These are phyloP conservation scores for Geranium brycei DNA, from an alignment of 345 rosid species.

Conservation along the genomic window DNA sequence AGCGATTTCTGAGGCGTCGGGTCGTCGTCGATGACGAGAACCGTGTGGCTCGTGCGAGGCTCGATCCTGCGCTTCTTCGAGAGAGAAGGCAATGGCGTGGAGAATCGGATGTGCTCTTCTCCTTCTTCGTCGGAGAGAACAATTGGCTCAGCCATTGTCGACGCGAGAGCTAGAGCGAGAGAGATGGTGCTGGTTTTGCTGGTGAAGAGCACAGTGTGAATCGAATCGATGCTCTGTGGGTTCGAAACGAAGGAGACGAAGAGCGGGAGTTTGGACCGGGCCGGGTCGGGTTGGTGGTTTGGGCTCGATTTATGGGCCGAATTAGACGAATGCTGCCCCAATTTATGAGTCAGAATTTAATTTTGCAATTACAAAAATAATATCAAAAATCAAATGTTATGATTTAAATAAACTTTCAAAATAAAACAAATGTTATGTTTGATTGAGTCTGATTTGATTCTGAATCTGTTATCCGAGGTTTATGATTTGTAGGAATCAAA, in stretches of 20 bases:
- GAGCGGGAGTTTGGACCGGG: constrained; percentile 10
- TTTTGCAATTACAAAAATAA: no score
- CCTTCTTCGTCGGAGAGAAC: constrained; percentile 47
- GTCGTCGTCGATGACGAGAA: constrained; percentile 43
- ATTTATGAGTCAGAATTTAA: no score
- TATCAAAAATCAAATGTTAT: no score
- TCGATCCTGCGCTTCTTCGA: constrained; percentile 31
- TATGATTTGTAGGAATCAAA: no score
- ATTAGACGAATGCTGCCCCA: no score
- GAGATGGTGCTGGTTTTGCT: neutral
- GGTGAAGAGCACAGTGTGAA: no score
- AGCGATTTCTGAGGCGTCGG: constrained; percentile 40
- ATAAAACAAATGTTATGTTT: no score
- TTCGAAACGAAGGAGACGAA: neutral
- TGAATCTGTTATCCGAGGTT: no score
- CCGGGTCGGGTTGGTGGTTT: neutral
- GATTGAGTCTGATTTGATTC: no score
- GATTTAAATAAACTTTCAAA: no score
- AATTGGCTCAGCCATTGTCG: constrained; percentile 32
- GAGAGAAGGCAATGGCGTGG: constrained; percentile 22
- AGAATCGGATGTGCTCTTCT: constrained; percentile 17
- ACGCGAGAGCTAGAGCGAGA: constrained; percentile 2
- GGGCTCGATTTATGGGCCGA: neutral
- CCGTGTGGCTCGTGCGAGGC: constrained; percentile 11
- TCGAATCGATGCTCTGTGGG: neutral